phyloP scores from a whole-genome alignment of 495 filamentous ascomycete species.

The Penicillium samsonianum region DNA sequence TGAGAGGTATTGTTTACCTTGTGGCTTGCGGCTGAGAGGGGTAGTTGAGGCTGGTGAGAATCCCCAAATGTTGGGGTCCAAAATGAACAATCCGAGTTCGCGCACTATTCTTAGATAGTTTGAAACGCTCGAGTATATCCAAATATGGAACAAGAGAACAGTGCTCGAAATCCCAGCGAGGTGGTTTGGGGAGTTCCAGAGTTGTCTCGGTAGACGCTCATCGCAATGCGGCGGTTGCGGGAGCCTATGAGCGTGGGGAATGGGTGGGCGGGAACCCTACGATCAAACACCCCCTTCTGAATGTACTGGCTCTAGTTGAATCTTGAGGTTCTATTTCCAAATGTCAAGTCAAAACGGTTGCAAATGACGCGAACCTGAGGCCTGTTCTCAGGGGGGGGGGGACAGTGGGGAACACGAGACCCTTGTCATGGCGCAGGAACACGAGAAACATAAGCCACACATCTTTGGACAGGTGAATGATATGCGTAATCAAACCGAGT shows the following conservation, averaged over 20 bases:
- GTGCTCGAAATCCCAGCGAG: background rate
- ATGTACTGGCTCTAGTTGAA: conserved; percentile 16
- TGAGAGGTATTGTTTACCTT: conserved; percentile 9
- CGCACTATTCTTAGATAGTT: conserved; percentile 26
- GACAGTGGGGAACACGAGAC: conserved; percentile 22
- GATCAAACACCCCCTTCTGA: conserved; percentile 2
- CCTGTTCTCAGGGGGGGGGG: conserved; percentile 2
- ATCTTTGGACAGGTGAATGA: conserved; percentile 13
- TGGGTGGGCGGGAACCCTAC: background rate
- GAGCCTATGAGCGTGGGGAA: conserved; percentile 20
- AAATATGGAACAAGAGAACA: conserved; percentile 18
- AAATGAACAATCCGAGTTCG: conserved; percentile 11
- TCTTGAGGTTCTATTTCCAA: conserved; percentile 6
- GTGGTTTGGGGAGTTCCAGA: conserved; percentile 10
- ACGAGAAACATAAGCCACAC: conserved; percentile 35
- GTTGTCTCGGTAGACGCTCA: conserved; percentile 27
- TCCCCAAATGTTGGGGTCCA: conserved; percentile 21
- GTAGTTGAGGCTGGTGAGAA: conserved; percentile 15
- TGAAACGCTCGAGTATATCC: conserved; percentile 17
- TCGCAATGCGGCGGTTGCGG: conserved; percentile 13
- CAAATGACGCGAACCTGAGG: conserved; percentile 16
- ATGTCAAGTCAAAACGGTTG: background rate
- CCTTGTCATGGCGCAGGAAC: conserved; percentile 25
- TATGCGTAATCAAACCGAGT: conserved; percentile 8
- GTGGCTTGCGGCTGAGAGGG: conserved; percentile 25